Base-by-base conservation (phyloP, 352 stramenopile genomes). In the Phytophthora europaea region DNA sequence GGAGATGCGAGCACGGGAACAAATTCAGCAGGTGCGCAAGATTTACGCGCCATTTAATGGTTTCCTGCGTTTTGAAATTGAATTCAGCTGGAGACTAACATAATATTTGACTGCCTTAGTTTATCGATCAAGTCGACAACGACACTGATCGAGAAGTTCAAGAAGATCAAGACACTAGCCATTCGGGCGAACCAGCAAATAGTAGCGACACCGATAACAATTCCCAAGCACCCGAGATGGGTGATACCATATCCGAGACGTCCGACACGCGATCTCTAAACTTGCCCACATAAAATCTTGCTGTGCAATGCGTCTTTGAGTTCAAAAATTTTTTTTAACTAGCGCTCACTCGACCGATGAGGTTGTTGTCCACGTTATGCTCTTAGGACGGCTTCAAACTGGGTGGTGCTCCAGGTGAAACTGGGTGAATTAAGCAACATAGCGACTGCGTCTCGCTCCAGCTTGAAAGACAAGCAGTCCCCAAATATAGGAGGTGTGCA, bases 21-120 rank as follows among this genome's bases (percentile, higher is more conserved):
- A 67, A 51, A 72, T 91, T 18, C 75, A 81, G 48, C 59, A 87
- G 73, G 85, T 81, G 52, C 12, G 28, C 18, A 53, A 45, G 12
- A 10, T 22, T 10, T 4, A 12, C 28, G 28, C 28, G 28, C 28
- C 28, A 7, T 31, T 31, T 31, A 7, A 18, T 9, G 6, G 38
- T 20, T 47, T 47, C 15, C 38, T n/a, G 28, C 28, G 28, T 31
- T 31, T 31, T 31, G 28, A 31, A 31, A 8, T 31, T 31, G 28
- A 28, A n/a, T 22, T 56, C 26, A 55, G 52, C 7, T 12, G 13
- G 20, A 12, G 12, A 34, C 28, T 65, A 47, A 53, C 40, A 28
- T 8, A 7, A 47, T 36, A 6, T 54, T 9, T 63, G 31, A n/a
- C 23, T n/a, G 40, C 31, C 28, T 31, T 20, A 78, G 71, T 75